Base-by-base conservation (phyloP, 305 asterid genomes). In the Fraxinus ornus region DNA sequence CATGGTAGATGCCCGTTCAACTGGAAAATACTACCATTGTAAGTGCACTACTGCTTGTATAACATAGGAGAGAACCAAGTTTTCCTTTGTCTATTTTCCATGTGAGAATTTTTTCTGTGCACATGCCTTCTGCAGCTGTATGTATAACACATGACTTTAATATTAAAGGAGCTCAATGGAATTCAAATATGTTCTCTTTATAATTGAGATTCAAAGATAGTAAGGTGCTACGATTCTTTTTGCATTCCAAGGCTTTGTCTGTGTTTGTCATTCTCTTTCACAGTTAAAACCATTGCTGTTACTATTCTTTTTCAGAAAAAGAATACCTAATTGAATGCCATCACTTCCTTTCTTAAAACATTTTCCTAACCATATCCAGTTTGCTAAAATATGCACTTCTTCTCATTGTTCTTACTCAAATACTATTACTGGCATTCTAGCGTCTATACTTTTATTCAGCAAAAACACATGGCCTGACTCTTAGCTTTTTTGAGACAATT, bases 21-120 rank as follows among this genome's bases (percentile, higher is more conserved):
- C 98, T 76, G 99, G 99, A 85, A 96, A 94, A 88, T 96, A 94
- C 88, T 96, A 96, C 64, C 99, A 96, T 78, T 96, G 99, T 96
- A 84, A 91, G 99, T 86, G 39, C 72, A 76, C 35, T 80, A 36
- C 15, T 66, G 79, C 41, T 21, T 17, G 75, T 78, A 17, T 68
- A 22, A 3, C 60, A 17, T 64, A 62, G 17, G 19, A 60, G 66
- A 78, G 76, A 64, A 44, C 74, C 47, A 73, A 47, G 55, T 35
- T 30, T 76, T 17, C 21, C 49, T 52, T 81, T 76, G 44, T 80
- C 10, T 57, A 3, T 80, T 71, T 37, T 83, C 57, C 76, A 47
- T 15, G 15, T 26, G 32, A 76, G 79, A 44, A 26, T 24, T 28
- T 22, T 26, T 68, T 26, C 37, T 26, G 74, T 26, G 74, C n/a